Base-by-base conservation (phyloP, 179 eudicot genomes). In the Drosera spatulata region DNA sequence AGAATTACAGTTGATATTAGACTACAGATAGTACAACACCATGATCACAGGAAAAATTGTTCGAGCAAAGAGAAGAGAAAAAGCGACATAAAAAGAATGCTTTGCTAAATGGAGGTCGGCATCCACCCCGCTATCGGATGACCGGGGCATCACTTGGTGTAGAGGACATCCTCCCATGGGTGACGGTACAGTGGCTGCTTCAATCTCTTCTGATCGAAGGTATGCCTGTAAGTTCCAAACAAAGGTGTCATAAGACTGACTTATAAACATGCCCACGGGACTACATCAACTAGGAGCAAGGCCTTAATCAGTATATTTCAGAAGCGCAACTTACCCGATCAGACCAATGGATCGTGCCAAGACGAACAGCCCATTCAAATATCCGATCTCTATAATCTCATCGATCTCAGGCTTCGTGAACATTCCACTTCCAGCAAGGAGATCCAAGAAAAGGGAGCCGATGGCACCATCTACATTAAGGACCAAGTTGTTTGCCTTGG, bases 111-210 rank as follows among this genome's bases (percentile, higher is more conserved):
- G 55, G 5, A 51, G 76, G 54, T 51, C 55, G 48, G 60, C 60
- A 15, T 41, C 53, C 45, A 52, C 58, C 71, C 66, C 57, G 56
- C 55, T 60, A 15, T 11, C 13, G 39, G 33, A 22, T 61, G 51
- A n/a, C 57, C 53, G 70, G 61, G 15, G 13, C 43, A 39, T 89
- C 80, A 93, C 79, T 90, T 93, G 66, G 99, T 86, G 82, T 90
- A 93, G 37, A 93, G 97, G 54, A 93, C 97, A 71, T 93, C 99
- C 70, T 90, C 97, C 97, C 97, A 90, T 55, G 99, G 99, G 83
- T 93, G 99, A 57, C 97, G 95, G 82, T 93, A 93, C 6, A 90
- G 84, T 41, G 99, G 95, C 87, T 93, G 97, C 80, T 93, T 93
- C 83, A 93, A 62, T 67, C 99, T 90, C 95, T 93, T 90, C 73